A percentile compares a stretch with the other conserved stretches of the same genome.
phyloP scores from a whole-genome alignment of 2,329 filamentous ascomycete species.

The Beauveria asiatica region DNA sequence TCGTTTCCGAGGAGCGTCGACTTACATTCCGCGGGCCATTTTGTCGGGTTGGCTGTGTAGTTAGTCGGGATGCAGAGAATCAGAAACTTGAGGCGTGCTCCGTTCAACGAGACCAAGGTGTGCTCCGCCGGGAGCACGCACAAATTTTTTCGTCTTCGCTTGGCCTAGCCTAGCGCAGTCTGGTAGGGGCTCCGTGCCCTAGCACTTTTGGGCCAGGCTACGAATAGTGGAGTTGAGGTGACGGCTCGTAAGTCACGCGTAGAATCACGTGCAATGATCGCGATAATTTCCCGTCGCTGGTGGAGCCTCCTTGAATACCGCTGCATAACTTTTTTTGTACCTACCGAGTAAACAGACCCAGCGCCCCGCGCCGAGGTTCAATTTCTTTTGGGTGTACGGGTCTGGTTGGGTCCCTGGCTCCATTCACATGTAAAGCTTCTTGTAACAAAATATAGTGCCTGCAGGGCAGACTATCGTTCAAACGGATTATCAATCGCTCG shows the following conservation, averaged over 20 bases:
- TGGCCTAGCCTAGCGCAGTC: slow-evolving; percentile 18
- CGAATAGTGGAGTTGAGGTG: neutral
- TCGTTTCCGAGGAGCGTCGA: slow-evolving; percentile 18
- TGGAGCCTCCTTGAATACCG: neutral
- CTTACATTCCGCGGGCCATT: slow-evolving; percentile 59
- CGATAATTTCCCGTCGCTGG: neutral
- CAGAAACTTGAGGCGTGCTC: slow-evolving; percentile 17
- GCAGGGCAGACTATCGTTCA: neutral
- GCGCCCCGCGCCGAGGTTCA: slow-evolving; percentile 4
- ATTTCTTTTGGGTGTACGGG: neutral
- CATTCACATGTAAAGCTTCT: slow-evolving; percentile 2
- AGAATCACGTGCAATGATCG: slow-evolving; percentile 6
- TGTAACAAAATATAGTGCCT: neutral
- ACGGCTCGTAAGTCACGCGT: slow-evolving; percentile 3
- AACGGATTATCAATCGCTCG: slow-evolving; percentile 3
- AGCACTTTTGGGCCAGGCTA: slow-evolving; percentile 5
- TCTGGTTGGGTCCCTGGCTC: neutral
- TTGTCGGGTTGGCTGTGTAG: slow-evolving; percentile 35
- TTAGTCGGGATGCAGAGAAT: slow-evolving; percentile 29
- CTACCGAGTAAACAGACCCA: neutral
- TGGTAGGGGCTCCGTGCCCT: slow-evolving; percentile 28
- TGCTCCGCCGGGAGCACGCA: slow-evolving; percentile 20
- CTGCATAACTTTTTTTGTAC: no score
- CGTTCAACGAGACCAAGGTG: slow-evolving; percentile 16
- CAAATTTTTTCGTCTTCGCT: slow-evolving; percentile 22